Evolutionary conservation across 495 filamentous ascomycete genomes (phyloP), one percentile per base, ranked within the genome.

Genomic region (Umbilicaria muhlenbergii): DNA sequence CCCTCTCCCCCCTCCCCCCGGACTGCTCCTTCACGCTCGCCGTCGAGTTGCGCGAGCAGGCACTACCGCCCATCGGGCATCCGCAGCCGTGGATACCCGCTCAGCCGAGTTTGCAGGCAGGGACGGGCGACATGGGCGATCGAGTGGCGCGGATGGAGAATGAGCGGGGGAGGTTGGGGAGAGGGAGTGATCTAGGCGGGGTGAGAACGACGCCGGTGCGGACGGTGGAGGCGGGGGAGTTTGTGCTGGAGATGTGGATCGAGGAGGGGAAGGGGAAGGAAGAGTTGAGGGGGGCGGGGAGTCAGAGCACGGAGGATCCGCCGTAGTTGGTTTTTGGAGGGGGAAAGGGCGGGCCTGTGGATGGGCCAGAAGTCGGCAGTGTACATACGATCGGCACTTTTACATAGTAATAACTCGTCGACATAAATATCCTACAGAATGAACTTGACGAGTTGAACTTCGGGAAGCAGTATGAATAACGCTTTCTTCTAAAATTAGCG

Each of bases 1-100:
- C 65, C 21, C 63, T 94, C 50, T 66, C 55, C 2, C 69, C 78
- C 2, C 53, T 93, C 46, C 85, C 86, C 0, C 62, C 70, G 16
- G 73, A 80, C 46, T 92, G 87, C 60, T 82, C 81, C 14, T 96
- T 85, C 54, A 94, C 85, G 12, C 66, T 96, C 19, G 84, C 80
- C 31, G 78, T 94, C 21, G 91, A 96, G 62, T 65, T 94, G 47
- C 73, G 77, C 32, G 78, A 84, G 40, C 76, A 83, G 38, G 73
- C 73, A 2, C 67, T 78, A 34, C 74, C 81, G 16, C 91, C 87
- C n/a, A 76, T 86, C 49, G 77, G 77, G 34, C 75, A 55, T 45
- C 64, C 67, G 48, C 65, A 71, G 53, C 63, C 63, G 14, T 74
- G 70, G 70, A 65, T 74, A 49, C 67, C 70, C 34, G 69, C 70